phyloP scores from a whole-genome alignment of 805 yeast species.

The Candida xyloterini region DNA sequence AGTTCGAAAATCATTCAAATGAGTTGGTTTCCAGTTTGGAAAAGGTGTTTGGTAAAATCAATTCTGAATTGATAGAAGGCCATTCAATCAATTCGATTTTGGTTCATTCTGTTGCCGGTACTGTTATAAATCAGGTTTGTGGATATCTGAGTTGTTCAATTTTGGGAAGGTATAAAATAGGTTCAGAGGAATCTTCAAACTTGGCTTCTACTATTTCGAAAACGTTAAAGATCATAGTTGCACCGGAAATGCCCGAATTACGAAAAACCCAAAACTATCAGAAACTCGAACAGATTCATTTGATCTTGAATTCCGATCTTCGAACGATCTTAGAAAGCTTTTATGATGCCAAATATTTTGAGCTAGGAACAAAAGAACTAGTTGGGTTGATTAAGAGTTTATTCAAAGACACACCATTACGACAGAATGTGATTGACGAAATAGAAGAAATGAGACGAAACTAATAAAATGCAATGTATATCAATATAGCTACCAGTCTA shows the following conservation, averaged over 20 bases:
- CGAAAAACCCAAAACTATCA: slow-evolving; percentile 25
- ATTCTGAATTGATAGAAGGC: slow-evolving; percentile 13
- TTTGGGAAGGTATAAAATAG: slow-evolving; percentile 26
- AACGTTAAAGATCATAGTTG: slow-evolving; percentile 7
- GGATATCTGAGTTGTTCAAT: slow-evolving; percentile 20
- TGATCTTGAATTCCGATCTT: slow-evolving; percentile 35
- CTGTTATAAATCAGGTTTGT: slow-evolving; percentile 17
- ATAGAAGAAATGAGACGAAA: slow-evolving; percentile 41
- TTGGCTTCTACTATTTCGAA: slow-evolving; percentile 18
- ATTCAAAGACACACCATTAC: slow-evolving; percentile 44
- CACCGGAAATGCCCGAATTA: slow-evolving; percentile 8
- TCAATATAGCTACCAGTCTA: slow-evolving; percentile 25
- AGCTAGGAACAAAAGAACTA: slow-evolving; percentile 46
- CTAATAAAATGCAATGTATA: slow-evolving; percentile 1
- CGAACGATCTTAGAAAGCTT: slow-evolving; percentile 46
- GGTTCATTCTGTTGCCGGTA: slow-evolving; percentile 17
- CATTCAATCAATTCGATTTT: slow-evolving; percentile 23
- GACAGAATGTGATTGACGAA: slow-evolving; percentile 44
- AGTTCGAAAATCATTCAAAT: slow-evolving; percentile 7
- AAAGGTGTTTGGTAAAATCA: slow-evolving; percentile 13
- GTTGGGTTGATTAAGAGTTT: slow-evolving; percentile 39
- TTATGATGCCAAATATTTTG: slow-evolving; percentile 51
- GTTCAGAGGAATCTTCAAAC: slow-evolving; percentile 32
- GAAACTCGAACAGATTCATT: slow-evolving; percentile 29
- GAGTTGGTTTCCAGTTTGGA: slow-evolving; percentile 13